These are phyloP conservation scores for Candida gorgasii DNA, from an alignment of 805 yeast species.

Conservation along the genomic window DNA sequence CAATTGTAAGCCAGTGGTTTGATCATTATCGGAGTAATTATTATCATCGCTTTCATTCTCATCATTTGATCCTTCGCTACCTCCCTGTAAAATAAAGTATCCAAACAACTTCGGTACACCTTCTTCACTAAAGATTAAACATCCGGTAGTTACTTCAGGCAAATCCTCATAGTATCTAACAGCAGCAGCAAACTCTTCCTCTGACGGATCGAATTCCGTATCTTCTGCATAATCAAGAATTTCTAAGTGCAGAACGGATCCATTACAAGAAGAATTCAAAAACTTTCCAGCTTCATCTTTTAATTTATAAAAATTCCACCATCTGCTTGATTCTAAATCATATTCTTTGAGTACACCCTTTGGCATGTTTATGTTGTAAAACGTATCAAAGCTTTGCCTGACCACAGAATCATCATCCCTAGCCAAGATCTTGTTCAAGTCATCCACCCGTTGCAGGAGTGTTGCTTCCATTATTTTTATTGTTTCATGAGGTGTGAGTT, in stretches of 20 bases:
- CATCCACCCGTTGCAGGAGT: slow-evolving; percentile 1
- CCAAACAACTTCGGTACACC: slow-evolving; percentile 1
- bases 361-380: slow-evolving; percentile 2
- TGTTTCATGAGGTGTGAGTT: neutral
- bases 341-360: slow-evolving; percentile 1
- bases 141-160: neutral
- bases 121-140: slow-evolving; percentile 3
- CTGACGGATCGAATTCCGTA: neutral
- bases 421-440: neutral
- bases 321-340: neutral
- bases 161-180: neutral
- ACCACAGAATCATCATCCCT: neutral
- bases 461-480: neutral
- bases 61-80: neutral
- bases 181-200: slow-evolving; percentile 1
- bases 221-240: slow-evolving; percentile 1
- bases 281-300: neutral
- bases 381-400: slow-evolving; percentile 1
- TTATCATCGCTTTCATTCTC: neutral
- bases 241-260: neutral
- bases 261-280: slow-evolving; percentile 1
- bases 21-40: neutral
- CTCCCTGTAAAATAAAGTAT: neutral
- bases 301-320: neutral
- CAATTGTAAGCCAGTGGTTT: neutral